Evolutionary conservation across 2,329 filamentous ascomycete genomes (phyloP), one percentile per base, ranked within the genome.

Genomic region (Exophiala sideris): DNA sequence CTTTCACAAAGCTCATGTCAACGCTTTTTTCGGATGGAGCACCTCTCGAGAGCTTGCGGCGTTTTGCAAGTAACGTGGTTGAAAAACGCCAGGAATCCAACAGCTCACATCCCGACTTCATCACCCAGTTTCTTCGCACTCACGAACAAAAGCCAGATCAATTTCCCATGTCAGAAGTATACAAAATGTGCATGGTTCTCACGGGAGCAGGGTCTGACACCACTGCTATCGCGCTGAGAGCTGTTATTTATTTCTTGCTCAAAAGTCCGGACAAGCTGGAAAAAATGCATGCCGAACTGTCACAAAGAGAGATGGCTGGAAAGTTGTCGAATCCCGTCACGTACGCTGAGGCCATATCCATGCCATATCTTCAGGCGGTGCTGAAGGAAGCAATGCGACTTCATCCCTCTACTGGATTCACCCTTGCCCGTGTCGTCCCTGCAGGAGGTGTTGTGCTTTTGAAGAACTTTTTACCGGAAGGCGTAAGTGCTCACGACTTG

Each of bases 351-450:
- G 48, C 42, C 2, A 20, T 14, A n/a, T 38, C 40, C 14, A 24
- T 56, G 39, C 35, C 50, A 5, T 79, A 80, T 62, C 71, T 82
- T 7, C 70, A 76, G 35, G 78, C 79, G 2, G 73, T 78, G 3
- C 70, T 82, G 21, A 75, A 74, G 18, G 81, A 84, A 64, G 68
- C 74, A 0, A 65, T 76, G 55, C 72, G 79, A 2, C 64, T 79
- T 10, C 76, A 79, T 57, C 78, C 79, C 1, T 70, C 69, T 2
- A 68, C 79, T 2, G 73, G 70, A 4, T 70, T 80, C 59, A 62
- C 73, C 0, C 74, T 80, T 14, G 77, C 81, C 62, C 75, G 80
- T 1, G 64, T 76, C 0, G 79, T 76, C 0, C 78, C 78, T 88
- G 39, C 11, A 44, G 35, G 35, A 11, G 35, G 14, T 16, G 35